Evolutionary conservation across 345 rosid species (phyloP).

Genomic region (Arabis alpina): DNA sequence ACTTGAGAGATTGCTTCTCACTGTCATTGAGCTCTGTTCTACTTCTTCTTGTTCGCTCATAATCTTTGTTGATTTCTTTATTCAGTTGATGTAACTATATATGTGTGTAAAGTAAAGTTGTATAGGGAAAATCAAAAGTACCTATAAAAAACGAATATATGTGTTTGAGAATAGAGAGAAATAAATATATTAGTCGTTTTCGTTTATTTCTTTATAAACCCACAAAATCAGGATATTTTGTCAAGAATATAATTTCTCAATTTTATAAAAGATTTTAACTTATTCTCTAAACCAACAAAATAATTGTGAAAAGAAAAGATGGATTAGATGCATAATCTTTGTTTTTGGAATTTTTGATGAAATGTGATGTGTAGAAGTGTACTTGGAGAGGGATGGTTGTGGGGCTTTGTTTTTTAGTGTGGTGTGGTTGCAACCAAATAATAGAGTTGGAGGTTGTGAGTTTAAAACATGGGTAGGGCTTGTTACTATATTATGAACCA

Average conservation of each 20-base stretch:
- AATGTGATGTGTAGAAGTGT: constrained; percentile 35
- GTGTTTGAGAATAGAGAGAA: background rate
- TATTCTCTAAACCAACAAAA: background rate
- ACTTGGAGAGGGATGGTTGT: constrained; percentile 28
- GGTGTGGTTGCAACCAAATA: constrained; percentile 40
- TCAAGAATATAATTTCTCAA: constrained; percentile 1
- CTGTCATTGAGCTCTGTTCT: background rate
- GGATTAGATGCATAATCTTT: constrained; percentile 33
- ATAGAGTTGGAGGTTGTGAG: constrained; percentile 39
- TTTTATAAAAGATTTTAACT: constrained; percentile 2
- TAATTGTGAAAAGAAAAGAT: background rate
- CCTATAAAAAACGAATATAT: background rate
- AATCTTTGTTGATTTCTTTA: constrained; percentile 22
- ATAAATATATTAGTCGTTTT: constrained; percentile 4
- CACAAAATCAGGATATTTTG: constrained; percentile 37
- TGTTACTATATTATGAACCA: constrained; percentile 11
- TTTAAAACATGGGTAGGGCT: constrained; percentile 29
- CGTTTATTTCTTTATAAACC: constrained; percentile 16
- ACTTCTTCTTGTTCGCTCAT: constrained; percentile 26
- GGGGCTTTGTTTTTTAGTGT: constrained; percentile 33
- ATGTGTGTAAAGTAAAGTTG: constrained; percentile 16
- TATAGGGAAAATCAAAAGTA: constrained; percentile 10
- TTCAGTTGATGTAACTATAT: constrained; percentile 17
- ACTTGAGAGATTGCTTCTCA: constrained; percentile 33
- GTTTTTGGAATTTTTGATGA: constrained; percentile 38